These are phyloP conservation scores for Scheffersomyces stambukii DNA, from an alignment of 1,139 yeast species.

Conservation along the genomic window DNA sequence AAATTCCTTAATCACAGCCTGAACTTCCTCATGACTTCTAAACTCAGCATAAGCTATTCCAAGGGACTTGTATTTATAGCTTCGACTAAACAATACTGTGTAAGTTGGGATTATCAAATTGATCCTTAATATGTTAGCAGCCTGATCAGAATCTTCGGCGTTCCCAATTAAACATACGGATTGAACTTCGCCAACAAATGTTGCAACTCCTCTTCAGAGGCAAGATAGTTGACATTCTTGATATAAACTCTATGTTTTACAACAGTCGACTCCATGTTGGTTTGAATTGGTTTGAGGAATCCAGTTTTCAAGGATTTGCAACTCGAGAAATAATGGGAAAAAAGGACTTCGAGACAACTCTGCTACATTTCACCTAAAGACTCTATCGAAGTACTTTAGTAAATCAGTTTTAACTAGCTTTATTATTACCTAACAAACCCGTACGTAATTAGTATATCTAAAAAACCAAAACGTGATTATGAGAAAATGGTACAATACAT, in stretches of 20 bases:
- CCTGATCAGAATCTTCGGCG: neutral
- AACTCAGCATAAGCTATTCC: constrained; percentile 70
- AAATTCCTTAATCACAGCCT: constrained; percentile 37
- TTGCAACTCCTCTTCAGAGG: constrained; percentile 67
- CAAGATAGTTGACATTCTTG: constrained; percentile 77
- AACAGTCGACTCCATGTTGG: too few relatives aligned
- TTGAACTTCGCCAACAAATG: constrained; percentile 66
- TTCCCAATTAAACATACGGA: constrained; percentile 10
- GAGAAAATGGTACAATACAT: constrained; percentile 7
- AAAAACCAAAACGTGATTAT: constrained; percentile 12
- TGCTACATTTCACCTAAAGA: constrained; percentile 1
- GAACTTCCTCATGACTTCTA: constrained; percentile 45
- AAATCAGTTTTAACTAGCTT: too few relatives aligned
- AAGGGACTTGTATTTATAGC: constrained; percentile 40
- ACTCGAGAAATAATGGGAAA: constrained; percentile 1
- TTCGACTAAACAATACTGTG: constrained; percentile 43
- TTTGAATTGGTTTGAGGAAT: constrained; percentile 5
- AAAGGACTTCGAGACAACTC: neutral
- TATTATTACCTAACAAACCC: constrained; percentile 14
- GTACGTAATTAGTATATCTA: constrained; percentile 8
- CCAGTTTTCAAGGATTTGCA: constrained; percentile 2
- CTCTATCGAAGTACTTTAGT: too few relatives aligned
- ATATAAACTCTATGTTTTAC: constrained; percentile 66
- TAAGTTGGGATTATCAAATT: constrained; percentile 53
- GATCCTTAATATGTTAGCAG: constrained; percentile 18